phyloP scores from a whole-genome alignment of 148 eudicot genomes.

The Cornus florida region DNA sequence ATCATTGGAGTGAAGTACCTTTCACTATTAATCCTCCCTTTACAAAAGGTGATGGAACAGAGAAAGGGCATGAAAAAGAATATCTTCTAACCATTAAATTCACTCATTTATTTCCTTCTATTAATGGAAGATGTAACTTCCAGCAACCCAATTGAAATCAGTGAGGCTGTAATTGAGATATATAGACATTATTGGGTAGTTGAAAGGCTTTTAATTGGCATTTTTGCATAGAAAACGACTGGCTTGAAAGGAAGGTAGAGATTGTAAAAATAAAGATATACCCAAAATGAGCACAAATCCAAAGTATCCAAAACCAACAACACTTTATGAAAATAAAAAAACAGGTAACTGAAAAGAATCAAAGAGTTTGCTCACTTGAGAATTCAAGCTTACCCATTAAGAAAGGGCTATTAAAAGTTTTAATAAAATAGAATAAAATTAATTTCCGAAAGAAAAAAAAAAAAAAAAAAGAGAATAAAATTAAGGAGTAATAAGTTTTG shows the following conservation, averaged over 20 bases:
- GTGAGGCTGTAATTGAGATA: background rate
- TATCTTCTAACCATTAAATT: background rate
- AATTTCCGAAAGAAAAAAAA: too few relatives aligned
- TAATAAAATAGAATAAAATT: background rate
- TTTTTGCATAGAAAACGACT: background rate
- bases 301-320: too few relatives aligned
- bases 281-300: too few relatives aligned
- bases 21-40: background rate
- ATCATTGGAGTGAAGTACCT: too few relatives aligned
- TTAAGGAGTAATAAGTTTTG: background rate
- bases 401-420: background rate
- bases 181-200: conserved; percentile 4
- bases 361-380: too few relatives aligned
- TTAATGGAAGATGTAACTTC: background rate
- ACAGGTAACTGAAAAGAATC: background rate
- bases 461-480: too few relatives aligned
- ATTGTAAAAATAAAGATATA: background rate
- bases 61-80: background rate
- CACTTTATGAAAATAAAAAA: background rate
- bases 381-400: conserved; percentile 8
- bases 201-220: background rate
- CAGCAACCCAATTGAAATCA: background rate
- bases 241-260: background rate
- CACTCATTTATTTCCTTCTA: background rate
- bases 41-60: background rate